Conservation (phyloP, 257 asterid species). For the Ophiorrhiza pumila region DNA sequence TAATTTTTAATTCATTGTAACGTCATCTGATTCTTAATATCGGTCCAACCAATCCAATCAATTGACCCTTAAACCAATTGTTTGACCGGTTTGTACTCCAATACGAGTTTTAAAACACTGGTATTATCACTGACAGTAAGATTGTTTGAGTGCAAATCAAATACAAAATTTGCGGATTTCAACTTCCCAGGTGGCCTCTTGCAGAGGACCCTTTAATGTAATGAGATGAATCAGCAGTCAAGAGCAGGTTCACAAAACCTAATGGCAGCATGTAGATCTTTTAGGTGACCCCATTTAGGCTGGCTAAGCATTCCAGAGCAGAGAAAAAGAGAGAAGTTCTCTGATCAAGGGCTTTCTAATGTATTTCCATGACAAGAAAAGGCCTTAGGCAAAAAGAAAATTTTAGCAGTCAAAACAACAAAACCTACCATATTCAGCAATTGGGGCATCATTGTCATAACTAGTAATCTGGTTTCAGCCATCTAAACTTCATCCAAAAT, state of each 20-base stretch:
- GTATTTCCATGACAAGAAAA: not conserved
- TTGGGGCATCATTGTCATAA: conserved; percentile 94
- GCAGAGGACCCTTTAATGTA: conserved; percentile 77
- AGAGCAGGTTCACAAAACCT: conserved; percentile 97
- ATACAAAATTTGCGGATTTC: not conserved
- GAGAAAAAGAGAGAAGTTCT: conserved; percentile 12
- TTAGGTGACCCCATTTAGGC: conserved; percentile 95
- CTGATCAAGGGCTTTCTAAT: not conserved
- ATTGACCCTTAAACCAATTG: too few species aligned
- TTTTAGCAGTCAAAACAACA: not conserved
- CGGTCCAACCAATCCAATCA: too few species aligned
- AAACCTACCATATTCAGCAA: conserved; percentile 84
- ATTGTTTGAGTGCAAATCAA: not conserved
- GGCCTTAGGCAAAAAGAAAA: not conserved
- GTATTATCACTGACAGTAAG: not conserved
- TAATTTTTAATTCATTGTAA: too few species aligned
- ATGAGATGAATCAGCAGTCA: conserved; percentile 63
- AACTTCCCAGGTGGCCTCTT: conserved; percentile 55
- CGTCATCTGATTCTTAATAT: too few species aligned
- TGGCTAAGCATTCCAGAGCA: conserved; percentile 74
- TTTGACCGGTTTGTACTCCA: too few species aligned
- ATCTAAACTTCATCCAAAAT: conserved; percentile 88
- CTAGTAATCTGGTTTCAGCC: conserved; percentile 90
- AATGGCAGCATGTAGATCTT: conserved; percentile 84
- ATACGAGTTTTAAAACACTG: too few species aligned